Evolutionary conservation across 2,329 filamentous ascomycete genomes (phyloP).

Genomic region (Aspergillus sp.): DNA sequence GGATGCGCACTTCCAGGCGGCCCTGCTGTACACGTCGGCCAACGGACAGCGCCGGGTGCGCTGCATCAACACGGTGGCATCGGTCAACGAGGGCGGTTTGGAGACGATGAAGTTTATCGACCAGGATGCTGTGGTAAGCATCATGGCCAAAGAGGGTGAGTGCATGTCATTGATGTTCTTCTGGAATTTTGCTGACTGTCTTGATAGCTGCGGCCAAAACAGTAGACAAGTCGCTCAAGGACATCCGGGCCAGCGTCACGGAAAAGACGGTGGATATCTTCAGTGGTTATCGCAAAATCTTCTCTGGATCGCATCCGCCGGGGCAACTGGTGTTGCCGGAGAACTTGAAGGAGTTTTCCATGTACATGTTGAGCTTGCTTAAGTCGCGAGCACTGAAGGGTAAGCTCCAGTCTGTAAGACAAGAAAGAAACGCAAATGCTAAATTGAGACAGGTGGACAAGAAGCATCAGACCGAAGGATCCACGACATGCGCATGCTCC

Average conservation of each 20-base stretch:
- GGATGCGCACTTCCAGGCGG: conserved; percentile 96
- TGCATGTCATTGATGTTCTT: not conserved
- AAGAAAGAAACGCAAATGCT: not conserved
- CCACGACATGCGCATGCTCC: conserved; percentile 87
- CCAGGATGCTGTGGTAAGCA: conserved; percentile 84
- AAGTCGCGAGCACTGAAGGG: conserved; percentile 91
- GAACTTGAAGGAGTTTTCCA: conserved; percentile 91
- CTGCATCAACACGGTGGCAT: conserved; percentile 91
- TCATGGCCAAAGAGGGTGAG: conserved; percentile 81
- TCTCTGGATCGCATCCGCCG: conserved; percentile 80
- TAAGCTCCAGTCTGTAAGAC: conserved; percentile 20
- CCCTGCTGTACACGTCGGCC: conserved; percentile 89
- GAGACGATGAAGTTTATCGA: conserved; percentile 91
- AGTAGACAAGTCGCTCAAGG: conserved; percentile 73
- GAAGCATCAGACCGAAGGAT: conserved; percentile 89
- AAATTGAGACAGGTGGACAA: conserved; percentile 60
- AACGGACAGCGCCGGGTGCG: conserved; percentile 84
- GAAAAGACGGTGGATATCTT: conserved; percentile 94
- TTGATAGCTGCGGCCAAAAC: conserved; percentile 73
- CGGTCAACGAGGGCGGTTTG: conserved; percentile 79
- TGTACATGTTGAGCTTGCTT: conserved; percentile 88
- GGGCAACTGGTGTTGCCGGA: conserved; percentile 94
- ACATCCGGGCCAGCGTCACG: conserved; percentile 77
- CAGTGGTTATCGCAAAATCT: conserved; percentile 88
- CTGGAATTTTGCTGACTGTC: conserved; percentile 20